Base-by-base conservation (phyloP, 768 basidiomycete genomes). In the Favolaschia claudopus region DNA sequence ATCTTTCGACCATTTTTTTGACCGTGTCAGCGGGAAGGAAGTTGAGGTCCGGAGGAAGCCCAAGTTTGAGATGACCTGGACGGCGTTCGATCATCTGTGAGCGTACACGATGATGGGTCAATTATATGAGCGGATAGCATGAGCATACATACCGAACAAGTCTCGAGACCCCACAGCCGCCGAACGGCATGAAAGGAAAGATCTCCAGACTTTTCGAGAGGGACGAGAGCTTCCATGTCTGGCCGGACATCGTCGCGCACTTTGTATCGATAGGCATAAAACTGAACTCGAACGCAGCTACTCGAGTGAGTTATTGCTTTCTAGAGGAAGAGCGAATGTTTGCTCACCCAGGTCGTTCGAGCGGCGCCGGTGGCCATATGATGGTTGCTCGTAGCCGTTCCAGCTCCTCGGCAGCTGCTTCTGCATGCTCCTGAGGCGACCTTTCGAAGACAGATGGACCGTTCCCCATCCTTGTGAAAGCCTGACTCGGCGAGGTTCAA, bases 111-210 rank as follows among this genome's bases (percentile, higher is more conserved):
- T n/a, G n/a, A 25, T 5, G 8, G 5, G 9, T 9, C 7, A 6
- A 7, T n/a, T 2, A 24, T 25, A 19, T 28, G n/a, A 7, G 25
- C 12, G 25, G 17, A 4, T 9, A n/a, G 27, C 22, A 4, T 1
- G 27, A 20, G 7, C 0, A 42, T 10, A 17, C 44, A 2, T n/a
- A 63, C 62, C 29, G 47, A 50, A 20, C 32, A 63, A 2, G 39
- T 63, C n/a, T 63, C 62, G 13, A 63, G 47, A 27, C 62, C 62
- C 62, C 62, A 63, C 3, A 38, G 27, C n/a, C 52, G 40, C 5
- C 46, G 45, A 15, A 63, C 52, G 3, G 45, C 32, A n/a, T 19
- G 59, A 10, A 63, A 47, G 7, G 51, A 54, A 9, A 63, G 37
- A 39, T 25, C 51, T 5, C 62, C 57, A 10, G 40, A 48, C 37